phyloP scores from a whole-genome alignment of 805 yeast species.

The Yamadazyma insecticola region DNA sequence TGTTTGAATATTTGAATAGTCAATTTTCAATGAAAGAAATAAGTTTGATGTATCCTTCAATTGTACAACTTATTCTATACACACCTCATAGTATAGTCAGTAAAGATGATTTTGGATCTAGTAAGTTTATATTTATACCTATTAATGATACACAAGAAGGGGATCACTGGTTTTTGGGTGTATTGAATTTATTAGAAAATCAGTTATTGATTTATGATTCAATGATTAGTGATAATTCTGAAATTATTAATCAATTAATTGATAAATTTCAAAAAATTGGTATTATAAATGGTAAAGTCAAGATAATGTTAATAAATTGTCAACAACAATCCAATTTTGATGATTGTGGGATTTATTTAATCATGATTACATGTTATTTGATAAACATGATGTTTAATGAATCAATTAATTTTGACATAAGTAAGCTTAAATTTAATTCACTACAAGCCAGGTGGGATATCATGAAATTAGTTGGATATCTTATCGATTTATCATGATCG shows the following conservation, averaged over 20 bases:
- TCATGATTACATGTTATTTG: conserved; percentile 36
- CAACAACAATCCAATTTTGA: conserved; percentile 64
- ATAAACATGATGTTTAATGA: conserved; percentile 20
- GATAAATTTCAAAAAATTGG: conserved; percentile 19
- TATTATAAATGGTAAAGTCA: conserved; percentile 13
- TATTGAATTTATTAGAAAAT: conserved; percentile 45
- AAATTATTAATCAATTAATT: conserved; percentile 19
- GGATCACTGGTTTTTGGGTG: conserved; percentile 70
- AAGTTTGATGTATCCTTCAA: conserved; percentile 49
- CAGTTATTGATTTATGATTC: conserved; percentile 59
- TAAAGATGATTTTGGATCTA: conserved; percentile 23
- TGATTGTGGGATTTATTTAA: conserved; percentile 55
- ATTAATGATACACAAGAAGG: conserved; percentile 60
- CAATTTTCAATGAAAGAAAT: conserved; percentile 19
- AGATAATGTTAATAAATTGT: conserved; percentile 23
- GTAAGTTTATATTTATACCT: conserved; percentile 58
- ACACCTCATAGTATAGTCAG: conserved; percentile 21
- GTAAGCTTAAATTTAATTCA: conserved; percentile 42
- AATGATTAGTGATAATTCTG: conserved; percentile 31
- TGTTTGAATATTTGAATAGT: conserved; percentile 46
- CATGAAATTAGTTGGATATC: conserved; percentile 17
- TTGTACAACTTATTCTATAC: conserved; percentile 58
- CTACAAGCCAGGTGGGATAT: conserved; percentile 43
- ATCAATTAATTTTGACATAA: conserved; percentile 35
- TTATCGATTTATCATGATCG: too few relatives aligned